Evolutionary conservation across 257 asterid genomes (phyloP), one percentile per base, ranked within the genome.

Genomic region (Nicotiana sylvestris): DNA sequence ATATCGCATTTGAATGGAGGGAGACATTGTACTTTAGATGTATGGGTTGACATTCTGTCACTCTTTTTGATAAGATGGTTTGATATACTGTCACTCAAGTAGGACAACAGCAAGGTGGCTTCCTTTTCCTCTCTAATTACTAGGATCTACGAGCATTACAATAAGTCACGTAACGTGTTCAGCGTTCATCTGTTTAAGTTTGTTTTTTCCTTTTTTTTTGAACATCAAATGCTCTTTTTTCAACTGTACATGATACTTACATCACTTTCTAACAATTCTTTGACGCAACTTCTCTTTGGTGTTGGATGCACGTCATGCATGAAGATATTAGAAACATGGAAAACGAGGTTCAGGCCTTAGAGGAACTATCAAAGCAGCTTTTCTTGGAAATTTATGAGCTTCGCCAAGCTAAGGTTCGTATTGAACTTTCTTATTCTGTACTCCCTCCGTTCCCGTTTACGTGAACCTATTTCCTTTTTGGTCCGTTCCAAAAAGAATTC

Each of bases 301-400:
- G 80, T 49, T 81, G 66, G 27, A 33, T 53, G 77, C 78, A 80
- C 32, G 68, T 85, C 79, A 77, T 84, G 66, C 57, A 57, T 83
- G 85, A 83, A 96, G 99, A 94, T 82, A 92, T 96, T 86, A 96
- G 88, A 86, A 88, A 87, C 90, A 87, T 91, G 98, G 97, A 94
- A 87, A 95, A 92, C 60, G 99, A 96, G 88, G 98, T 93, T 80
- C 97, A 92, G 86, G 91, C 97, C 82, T 82, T 96, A 85, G 99
- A 96, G 87, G 99, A 96, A 88, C 99, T 96, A 68, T 91, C 98
- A 30, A 96, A 94, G 86, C 98, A 92, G 86, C 90, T 96, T 53
- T 96, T 96, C 88, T 78, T 94, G 90, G 99, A 96, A 85, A 91
- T 94, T 66, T 96, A 93, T 88, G 99, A 96, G 93, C 98, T 96